Percentiles rank a stretch among this genome's conserved stretches.
These are phyloP conservation scores for Pythium chondricola DNA, from an alignment of 352 stramenopile species.

Conservation along the genomic window DNA sequence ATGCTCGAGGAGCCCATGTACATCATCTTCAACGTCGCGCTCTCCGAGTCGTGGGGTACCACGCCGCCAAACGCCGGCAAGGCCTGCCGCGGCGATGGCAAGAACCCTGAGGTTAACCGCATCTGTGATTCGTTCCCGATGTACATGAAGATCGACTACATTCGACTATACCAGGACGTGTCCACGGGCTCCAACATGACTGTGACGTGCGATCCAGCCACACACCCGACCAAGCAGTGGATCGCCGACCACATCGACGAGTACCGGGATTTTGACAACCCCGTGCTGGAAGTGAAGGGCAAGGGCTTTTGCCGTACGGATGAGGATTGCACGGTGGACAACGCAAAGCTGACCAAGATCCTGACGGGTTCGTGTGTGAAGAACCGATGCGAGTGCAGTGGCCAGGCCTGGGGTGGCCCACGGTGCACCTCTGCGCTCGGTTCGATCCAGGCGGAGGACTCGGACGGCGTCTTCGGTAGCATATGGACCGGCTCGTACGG, in stretches of 20 bases:
- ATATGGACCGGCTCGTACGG: conserved; percentile 35
- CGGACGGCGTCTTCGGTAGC: conserved; percentile 5
- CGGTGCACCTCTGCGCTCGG: conserved; percentile 36
- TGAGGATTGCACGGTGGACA: conserved; percentile 50
- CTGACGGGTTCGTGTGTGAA: conserved; percentile 28
- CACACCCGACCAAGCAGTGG: conserved; percentile 67
- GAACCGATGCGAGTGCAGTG: conserved; percentile 38
- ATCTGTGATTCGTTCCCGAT: conserved; percentile 69
- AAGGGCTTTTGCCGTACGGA: conserved; percentile 48
- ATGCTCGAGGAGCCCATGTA: conserved; percentile 95
- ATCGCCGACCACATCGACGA: conserved; percentile 72
- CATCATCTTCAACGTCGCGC: conserved; percentile 93
- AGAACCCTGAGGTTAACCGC: conserved; percentile 30
- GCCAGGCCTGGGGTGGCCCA: conserved; percentile 44
- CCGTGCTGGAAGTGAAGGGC: conserved; percentile 46
- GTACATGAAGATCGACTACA: conserved; percentile 74
- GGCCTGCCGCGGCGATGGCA: conserved; percentile 43
- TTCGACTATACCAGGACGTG: conserved; percentile 68
- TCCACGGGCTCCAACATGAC: conserved; percentile 35
- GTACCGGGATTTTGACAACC: conserved; percentile 65
- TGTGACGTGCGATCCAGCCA: conserved; percentile 47
- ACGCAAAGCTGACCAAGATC: conserved; percentile 16
- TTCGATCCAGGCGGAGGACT: conserved; percentile 12
- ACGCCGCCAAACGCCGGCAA: conserved; percentile 58
- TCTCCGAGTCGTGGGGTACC: conserved; percentile 87